Conservation (phyloP, 129 eudicot genomes). For the Daucus carota region DNA sequence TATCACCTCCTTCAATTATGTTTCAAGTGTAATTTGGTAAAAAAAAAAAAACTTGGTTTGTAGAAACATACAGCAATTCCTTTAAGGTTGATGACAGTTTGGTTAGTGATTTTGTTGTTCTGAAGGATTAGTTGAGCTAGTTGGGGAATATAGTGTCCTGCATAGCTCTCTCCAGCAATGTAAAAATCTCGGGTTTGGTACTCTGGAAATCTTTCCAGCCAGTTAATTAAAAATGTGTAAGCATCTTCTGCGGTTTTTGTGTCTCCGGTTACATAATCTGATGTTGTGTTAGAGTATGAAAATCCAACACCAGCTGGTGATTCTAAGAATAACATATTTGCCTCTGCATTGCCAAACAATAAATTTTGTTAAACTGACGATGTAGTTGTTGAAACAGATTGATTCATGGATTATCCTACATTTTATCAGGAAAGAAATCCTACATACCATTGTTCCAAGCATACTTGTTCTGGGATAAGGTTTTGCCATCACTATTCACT, state of each 20-base stretch:
- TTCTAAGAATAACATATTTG: constrained; percentile 49
- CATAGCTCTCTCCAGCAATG: constrained; percentile 49
- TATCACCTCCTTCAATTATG: background rate
- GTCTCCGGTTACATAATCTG: constrained; percentile 39
- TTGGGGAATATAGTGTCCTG: constrained; percentile 58
- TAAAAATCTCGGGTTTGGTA: constrained; percentile 42
- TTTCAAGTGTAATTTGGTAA: background rate
- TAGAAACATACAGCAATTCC: constrained; percentile 43
- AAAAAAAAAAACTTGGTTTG: too few species aligned
- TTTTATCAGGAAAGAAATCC: background rate
- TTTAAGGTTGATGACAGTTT: constrained; percentile 40
- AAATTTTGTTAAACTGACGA: background rate
- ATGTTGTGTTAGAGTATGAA: constrained; percentile 42
- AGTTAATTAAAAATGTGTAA: constrained; percentile 35
- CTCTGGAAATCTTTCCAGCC: constrained; percentile 48
- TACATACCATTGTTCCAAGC: constrained; percentile 44
- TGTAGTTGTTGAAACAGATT: background rate
- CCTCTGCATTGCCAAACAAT: constrained; percentile 22
- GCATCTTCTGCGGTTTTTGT: constrained; percentile 41
- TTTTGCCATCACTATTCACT: constrained; percentile 37
- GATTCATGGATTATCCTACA: background rate
- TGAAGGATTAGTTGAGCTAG: constrained; percentile 40
- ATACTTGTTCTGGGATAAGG: constrained; percentile 32
- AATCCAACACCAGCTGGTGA: constrained; percentile 61
- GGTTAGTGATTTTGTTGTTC: constrained; percentile 34